Percentiles rank a stretch among this genome's conserved stretches.
Conservation (phyloP, 352 stramenopile genomes). For the Pythium brassicae region DNA sequence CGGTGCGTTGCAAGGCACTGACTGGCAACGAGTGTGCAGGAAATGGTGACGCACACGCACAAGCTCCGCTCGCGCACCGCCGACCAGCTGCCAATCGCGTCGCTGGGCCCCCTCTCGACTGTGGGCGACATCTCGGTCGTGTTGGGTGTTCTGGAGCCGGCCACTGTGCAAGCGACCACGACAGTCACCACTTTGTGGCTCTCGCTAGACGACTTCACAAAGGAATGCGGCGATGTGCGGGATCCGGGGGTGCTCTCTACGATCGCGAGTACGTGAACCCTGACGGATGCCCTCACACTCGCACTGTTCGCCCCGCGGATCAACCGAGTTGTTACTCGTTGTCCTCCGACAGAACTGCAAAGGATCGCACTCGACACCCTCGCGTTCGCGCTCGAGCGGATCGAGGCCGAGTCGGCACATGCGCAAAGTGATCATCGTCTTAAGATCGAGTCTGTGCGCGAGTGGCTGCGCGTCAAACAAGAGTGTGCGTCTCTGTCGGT, state of each 20-base stretch:
- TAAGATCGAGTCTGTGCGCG: slow-evolving; percentile 27
- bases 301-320: not conserved
- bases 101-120: slow-evolving; percentile 27
- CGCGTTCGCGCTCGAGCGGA: slow-evolving; percentile 39
- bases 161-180: slow-evolving; percentile 29
- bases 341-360: slow-evolving; percentile 25
- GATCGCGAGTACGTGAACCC: slow-evolving; percentile 18
- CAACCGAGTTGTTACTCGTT: not conserved
- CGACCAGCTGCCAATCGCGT: slow-evolving; percentile 26
- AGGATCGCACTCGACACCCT: slow-evolving; percentile 49
- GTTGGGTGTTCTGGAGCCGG: slow-evolving; percentile 28
- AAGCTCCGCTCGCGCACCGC: slow-evolving; percentile 22
- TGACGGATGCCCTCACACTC: not conserved
- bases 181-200: slow-evolving; percentile 29
- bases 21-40: not conserved
- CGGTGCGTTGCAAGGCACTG: too few species aligned
- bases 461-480: slow-evolving; percentile 20
- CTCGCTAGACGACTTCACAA: slow-evolving; percentile 32
- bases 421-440: slow-evolving; percentile 33
- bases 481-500: slow-evolving; percentile 14
- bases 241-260: slow-evolving; percentile 23
- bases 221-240: slow-evolving; percentile 30
- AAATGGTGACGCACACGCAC: slow-evolving; percentile 21
- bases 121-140: slow-evolving; percentile 37
- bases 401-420: slow-evolving; percentile 43